Conservation (phyloP, 257 asterid species). For the Petrea volubilis region DNA sequence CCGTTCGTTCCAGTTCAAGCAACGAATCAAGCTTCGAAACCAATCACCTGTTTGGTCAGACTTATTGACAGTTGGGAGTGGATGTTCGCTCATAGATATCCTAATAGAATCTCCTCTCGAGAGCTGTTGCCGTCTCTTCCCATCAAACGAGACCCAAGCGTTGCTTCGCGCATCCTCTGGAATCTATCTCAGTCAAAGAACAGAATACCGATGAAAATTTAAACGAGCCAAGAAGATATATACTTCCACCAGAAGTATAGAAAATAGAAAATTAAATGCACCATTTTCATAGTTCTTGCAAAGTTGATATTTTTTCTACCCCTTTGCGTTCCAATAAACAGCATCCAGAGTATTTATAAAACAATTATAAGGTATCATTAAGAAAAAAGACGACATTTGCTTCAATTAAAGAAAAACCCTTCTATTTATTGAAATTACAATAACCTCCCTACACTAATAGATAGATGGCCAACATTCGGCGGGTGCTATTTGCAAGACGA, state of each 20-base stretch:
- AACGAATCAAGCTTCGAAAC: slow-evolving; percentile 94
- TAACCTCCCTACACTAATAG: no score
- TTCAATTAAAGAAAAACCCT: no score
- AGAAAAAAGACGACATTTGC: no score
- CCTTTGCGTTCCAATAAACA: background rate
- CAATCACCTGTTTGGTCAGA: slow-evolving; percentile 95
- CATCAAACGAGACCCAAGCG: slow-evolving; percentile 98
- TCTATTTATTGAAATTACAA: no score
- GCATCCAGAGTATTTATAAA: background rate
- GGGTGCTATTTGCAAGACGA: no score
- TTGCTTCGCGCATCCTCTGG: slow-evolving; percentile 94
- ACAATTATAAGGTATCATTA: background rate
- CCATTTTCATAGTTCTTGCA: background rate
- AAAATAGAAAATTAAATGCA: background rate
- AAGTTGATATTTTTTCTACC: background rate
- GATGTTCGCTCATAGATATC: slow-evolving; percentile 93
- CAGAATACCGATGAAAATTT: background rate
- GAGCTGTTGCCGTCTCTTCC: slow-evolving; percentile 96
- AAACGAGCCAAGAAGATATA: background rate
- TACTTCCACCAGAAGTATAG: background rate
- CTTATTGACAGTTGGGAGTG: slow-evolving; percentile 95
- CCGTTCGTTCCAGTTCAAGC: slow-evolving; percentile 99
- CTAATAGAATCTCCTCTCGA: slow-evolving; percentile 89
- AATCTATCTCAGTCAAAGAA: slow-evolving; percentile 43
- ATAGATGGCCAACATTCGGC: no score